phyloP scores from a whole-genome alignment of 2,329 filamentous ascomycete species.

The Cladosporium sp. region DNA sequence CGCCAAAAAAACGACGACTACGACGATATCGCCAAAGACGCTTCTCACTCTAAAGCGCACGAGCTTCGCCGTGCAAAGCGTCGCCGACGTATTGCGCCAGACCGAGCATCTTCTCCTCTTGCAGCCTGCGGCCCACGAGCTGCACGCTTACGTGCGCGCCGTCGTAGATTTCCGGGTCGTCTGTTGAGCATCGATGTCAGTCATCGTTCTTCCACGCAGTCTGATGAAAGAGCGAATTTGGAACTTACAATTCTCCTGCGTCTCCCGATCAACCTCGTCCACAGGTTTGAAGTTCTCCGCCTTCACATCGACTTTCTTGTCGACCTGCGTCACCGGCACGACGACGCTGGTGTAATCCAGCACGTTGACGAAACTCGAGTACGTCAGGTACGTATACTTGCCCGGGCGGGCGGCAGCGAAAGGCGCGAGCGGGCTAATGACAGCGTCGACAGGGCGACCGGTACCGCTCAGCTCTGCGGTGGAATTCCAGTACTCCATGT shows the following conservation, averaged over 20 bases:
- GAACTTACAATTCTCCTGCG: slow-evolving; percentile 40
- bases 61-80: slow-evolving; percentile 15
- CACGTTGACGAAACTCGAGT: slow-evolving; percentile 47
- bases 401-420: slow-evolving; percentile 47
- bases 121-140: slow-evolving; percentile 31
- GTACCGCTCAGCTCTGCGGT: slow-evolving; percentile 48
- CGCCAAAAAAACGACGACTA: too few species aligned
- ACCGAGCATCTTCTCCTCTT: slow-evolving; percentile 37
- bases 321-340: slow-evolving; percentile 53
- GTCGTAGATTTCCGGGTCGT: slow-evolving; percentile 35
- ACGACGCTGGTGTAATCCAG: slow-evolving; percentile 54
- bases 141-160: slow-evolving; percentile 35
- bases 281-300: slow-evolving; percentile 33
- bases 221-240: too few species aligned
- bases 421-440: slow-evolving; percentile 50
- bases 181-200: slow-evolving; percentile 20
- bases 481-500: slow-evolving; percentile 62
- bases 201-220: too few species aligned
- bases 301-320: slow-evolving; percentile 47
- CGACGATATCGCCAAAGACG: too few species aligned
- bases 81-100: slow-evolving; percentile 31
- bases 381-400: slow-evolving; percentile 46
- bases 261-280: slow-evolving; percentile 38
- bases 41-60: not conserved
- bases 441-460: slow-evolving; percentile 48